A percentile compares a stretch with the other conserved stretches of the same genome.
These are phyloP conservation scores for Chlamydomonas sphaeroides DNA, from an alignment of 139 green algal species.

Conservation along the genomic window DNA sequence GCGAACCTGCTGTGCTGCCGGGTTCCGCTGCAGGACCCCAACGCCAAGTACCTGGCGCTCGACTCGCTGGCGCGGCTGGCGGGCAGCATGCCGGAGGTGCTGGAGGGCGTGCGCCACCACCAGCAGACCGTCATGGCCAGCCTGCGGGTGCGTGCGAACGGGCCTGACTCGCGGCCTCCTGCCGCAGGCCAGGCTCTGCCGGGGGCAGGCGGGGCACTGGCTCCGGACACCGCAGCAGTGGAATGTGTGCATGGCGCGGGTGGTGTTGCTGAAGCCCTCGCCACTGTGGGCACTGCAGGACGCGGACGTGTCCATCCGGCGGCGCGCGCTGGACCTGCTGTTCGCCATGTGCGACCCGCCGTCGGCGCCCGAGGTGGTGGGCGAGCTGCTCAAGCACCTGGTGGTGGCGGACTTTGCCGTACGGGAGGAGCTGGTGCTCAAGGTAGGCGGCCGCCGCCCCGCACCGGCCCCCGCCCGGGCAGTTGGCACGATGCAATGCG, in stretches of 20 bases:
- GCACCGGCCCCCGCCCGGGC: no score
- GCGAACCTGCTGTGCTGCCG: no score
- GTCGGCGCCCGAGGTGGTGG: conserved; percentile 61
- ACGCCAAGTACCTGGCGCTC: conserved; percentile 89
- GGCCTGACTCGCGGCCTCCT: no score
- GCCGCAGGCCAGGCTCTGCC: no score
- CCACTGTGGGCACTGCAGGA: no score
- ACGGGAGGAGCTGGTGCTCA: conserved; percentile 97
- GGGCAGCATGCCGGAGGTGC: conserved; percentile 64
- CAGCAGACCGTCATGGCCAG: conserved; percentile 69
- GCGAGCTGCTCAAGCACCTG: conserved; percentile 84
- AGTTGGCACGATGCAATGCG: no score
- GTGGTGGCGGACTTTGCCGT: conserved; percentile 89
- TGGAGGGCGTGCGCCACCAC: conserved; percentile 59
- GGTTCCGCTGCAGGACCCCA: conserved; percentile 45
- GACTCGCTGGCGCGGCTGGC: conserved; percentile 86
- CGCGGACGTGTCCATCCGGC: conserved; percentile 90
- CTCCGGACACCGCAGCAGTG: no score
- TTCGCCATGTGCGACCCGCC: conserved; percentile 88
- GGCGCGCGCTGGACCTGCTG: conserved; percentile 89
- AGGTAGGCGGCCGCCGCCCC: no score
- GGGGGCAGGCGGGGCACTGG: no score
- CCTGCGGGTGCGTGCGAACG: conserved; percentile 62
- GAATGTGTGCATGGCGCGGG: no score
- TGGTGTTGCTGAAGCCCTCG: no score